Evolutionary conservation across 805 yeast species (phyloP).

Genomic region (Candida ovalis): DNA sequence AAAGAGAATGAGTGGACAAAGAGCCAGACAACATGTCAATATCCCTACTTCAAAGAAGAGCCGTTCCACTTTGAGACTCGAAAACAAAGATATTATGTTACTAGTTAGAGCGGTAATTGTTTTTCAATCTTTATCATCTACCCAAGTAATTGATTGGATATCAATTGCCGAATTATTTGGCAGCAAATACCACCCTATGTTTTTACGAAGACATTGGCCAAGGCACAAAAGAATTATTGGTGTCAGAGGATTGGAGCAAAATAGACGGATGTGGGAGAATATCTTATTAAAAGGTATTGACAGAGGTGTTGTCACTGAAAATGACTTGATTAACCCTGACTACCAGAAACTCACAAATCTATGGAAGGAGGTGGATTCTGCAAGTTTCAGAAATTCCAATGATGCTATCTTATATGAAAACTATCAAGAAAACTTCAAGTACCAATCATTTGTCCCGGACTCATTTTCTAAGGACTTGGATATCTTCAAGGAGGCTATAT

Average conservation of each 20-base stretch:
- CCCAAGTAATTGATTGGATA: conserved; percentile 62
- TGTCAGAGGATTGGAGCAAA: conserved; percentile 48
- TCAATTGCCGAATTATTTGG: conserved; percentile 49
- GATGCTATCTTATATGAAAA: conserved; percentile 31
- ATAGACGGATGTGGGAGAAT: conserved; percentile 60
- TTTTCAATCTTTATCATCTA: conserved; percentile 52
- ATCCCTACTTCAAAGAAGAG: conserved; percentile 10
- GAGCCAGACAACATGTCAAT: conserved; percentile 9
- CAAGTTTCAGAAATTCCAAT: conserved; percentile 28
- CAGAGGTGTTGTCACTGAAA: conserved; percentile 45
- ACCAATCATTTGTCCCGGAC: conserved; percentile 40
- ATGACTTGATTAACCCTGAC: conserved; percentile 50
- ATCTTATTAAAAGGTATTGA: conserved; percentile 57
- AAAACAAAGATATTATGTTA: conserved; percentile 43
- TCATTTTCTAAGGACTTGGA: conserved; percentile 31
- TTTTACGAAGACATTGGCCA: conserved; percentile 66
- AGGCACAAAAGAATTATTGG: conserved; percentile 59
- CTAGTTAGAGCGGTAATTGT: conserved; percentile 66
- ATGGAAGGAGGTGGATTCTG: conserved; percentile 54
- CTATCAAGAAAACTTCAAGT: conserved; percentile 44
- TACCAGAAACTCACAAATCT: conserved; percentile 49
- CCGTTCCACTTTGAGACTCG: conserved; percentile 23
- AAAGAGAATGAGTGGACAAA: conserved; percentile 19
- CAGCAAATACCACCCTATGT: conserved; percentile 36
- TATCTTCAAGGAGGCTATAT: conserved; percentile 45